A percentile compares a stretch with the other conserved stretches of the same genome.
Evolutionary conservation across 257 asterid species (phyloP).

Genomic region (Solanum corneliomulleri): DNA sequence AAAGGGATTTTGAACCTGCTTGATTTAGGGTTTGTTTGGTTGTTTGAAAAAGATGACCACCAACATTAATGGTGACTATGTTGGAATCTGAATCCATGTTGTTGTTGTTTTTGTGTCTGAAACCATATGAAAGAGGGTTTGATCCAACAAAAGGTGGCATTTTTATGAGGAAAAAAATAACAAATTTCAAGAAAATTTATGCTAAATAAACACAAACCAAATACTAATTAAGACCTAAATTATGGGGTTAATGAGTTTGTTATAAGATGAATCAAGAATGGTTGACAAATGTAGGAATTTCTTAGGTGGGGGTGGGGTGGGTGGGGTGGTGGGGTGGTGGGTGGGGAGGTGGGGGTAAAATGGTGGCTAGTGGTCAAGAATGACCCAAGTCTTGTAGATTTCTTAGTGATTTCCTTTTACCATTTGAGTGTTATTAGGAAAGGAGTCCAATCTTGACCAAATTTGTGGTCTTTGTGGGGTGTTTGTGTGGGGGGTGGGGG

Average conservation of each 20-base stretch:
- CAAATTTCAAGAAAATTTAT: background rate
- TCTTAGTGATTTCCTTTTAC: background rate
- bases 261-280: background rate
- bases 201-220: background rate
- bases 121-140: background rate
- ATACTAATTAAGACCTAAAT: background rate
- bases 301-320: background rate
- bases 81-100: background rate
- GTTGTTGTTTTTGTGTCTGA: background rate
- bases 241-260: background rate
- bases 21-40: slow-evolving; percentile 31
- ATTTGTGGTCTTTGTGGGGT: background rate
- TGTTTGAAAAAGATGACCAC: background rate
- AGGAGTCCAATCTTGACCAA: background rate
- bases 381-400: background rate
- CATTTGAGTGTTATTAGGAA: background rate
- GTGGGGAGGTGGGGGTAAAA: background rate
- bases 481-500: too few species aligned
- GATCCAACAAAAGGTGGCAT: background rate
- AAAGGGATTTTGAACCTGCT: slow-evolving; percentile 64
- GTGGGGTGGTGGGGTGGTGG: too few species aligned
- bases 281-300: background rate
- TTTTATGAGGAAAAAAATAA: background rate
- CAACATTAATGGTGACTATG: background rate
- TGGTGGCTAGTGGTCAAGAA: background rate